Conservation (phyloP, 176 grass and related monocot genomes). For the Triticum turgidum region DNA sequence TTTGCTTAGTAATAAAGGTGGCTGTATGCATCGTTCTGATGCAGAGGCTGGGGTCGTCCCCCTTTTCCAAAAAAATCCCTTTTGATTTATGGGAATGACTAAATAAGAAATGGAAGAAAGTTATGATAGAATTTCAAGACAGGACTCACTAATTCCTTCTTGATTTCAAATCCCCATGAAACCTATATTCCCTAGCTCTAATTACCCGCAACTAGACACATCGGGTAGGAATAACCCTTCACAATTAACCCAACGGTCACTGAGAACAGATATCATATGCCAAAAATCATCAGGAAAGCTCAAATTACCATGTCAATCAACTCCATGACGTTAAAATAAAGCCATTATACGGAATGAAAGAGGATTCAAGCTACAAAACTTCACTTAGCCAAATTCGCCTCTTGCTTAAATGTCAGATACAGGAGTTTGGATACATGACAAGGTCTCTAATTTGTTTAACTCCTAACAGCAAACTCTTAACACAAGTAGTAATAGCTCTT, state of each 20-base stretch:
- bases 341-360: neutral
- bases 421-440: slow-evolving; percentile 33
- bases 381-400: neutral
- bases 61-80: too few species aligned
- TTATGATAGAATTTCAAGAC: too few species aligned
- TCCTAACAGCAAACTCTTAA: slow-evolving; percentile 26
- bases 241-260: neutral
- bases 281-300: neutral
- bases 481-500: neutral
- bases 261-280: neutral
- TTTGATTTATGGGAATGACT: too few species aligned
- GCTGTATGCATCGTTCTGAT: too few species aligned
- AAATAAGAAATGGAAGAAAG: too few species aligned
- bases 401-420: slow-evolving; percentile 4
- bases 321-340: neutral
- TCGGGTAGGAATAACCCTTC: too few species aligned
- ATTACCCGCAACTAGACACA: too few species aligned
- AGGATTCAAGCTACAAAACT: slow-evolving; percentile 26
- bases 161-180: too few species aligned
- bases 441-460: slow-evolving; percentile 25
- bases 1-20: too few species aligned
- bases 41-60: too few species aligned
- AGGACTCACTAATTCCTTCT: too few species aligned
- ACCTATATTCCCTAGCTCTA: too few species aligned
- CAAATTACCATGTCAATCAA: neutral